Evolutionary conservation across 139 green algal species (phyloP), one percentile per base, ranked within the genome.

Genomic region (Raphidocelis subcapitata): DNA sequence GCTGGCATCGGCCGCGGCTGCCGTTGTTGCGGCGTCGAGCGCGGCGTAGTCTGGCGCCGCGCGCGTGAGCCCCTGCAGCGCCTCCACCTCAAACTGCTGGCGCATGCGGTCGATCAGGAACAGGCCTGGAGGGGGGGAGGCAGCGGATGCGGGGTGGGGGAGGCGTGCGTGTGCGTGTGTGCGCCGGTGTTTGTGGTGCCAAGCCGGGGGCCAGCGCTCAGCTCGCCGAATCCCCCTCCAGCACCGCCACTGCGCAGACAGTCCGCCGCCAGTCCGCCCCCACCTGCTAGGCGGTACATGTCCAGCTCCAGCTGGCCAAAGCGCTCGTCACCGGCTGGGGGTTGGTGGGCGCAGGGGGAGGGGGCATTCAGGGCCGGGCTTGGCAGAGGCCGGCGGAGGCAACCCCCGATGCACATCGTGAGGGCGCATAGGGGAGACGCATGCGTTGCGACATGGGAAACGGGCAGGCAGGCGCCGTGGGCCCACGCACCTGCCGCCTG

Each of bases 31-130:
- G 14, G 62, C 14, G 21, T 54, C 26, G 24, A 33, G 8, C 16
- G 44, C 37, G 31, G 18, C 36, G 16, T 32, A 55, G 15, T 29
- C 36, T 52, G 69, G 57, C 63, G 70, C 70, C 64, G 64, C 62
- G n/a, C 61, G 51, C 0, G 31, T 24, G 26, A 59, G 35, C 2
- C 32, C 46, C n/a, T 72, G 62, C 18, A n/a, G 51, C n/a, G 56
- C 28, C n/a, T 77, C 72, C 3, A 81, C 20, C 31, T 73, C 71
- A 31, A 81, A 18, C 23, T 73, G 33, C 3, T 33, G 41, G 2
- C 63, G 70, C 76, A 81, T 57, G 28, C 89, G 79, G 65, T 94
- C 86, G 20, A 89, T 31, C 36, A 92, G 62, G 62, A 85, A 88
- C 18, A 83, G 66, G 1, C 81, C 86, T 51, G 85, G 79, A 66